These are phyloP conservation scores for Boletus reticulatus DNA, from an alignment of 768 basidiomycete species.

Conservation along the genomic window DNA sequence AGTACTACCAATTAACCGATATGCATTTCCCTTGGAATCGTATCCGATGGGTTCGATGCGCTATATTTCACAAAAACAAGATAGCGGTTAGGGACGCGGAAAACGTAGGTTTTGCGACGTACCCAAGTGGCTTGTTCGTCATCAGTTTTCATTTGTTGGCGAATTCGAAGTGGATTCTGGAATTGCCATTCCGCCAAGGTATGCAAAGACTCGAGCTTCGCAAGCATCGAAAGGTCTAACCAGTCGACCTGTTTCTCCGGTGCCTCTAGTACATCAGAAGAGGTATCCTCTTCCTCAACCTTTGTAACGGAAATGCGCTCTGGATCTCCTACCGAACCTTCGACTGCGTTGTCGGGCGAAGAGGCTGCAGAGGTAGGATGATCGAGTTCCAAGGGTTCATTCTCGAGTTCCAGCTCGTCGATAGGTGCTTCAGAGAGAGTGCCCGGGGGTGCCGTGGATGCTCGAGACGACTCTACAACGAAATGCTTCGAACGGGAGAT, in stretches of 20 bases:
- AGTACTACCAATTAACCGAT: constrained; percentile 82
- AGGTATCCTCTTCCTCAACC: constrained; percentile 21
- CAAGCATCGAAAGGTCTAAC: constrained; percentile 66
- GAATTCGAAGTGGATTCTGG: constrained; percentile 67
- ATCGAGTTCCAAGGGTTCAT: constrained; percentile 13
- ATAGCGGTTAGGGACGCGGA: background rate
- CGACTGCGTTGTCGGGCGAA: constrained; percentile 4
- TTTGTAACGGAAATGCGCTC: constrained; percentile 10
- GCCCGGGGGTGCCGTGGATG: constrained; percentile 24
- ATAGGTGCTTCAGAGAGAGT: constrained; percentile 5
- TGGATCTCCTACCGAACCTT: background rate
- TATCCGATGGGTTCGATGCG: constrained; percentile 85
- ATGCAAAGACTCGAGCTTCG: constrained; percentile 74
- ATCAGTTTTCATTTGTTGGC: constrained; percentile 73
- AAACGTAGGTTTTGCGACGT: constrained; percentile 24
- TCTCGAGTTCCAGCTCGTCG: constrained; percentile 8
- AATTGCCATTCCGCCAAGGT: constrained; percentile 85
- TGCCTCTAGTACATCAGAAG: constrained; percentile 16
- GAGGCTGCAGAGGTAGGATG: background rate
- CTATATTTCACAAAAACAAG: constrained; percentile 36
- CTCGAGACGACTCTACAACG: constrained; percentile 28
- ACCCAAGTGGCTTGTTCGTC: constrained; percentile 82
- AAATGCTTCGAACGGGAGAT: constrained; percentile 22
- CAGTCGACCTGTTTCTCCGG: constrained; percentile 56
- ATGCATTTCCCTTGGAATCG: constrained; percentile 73